Evolutionary conservation across 2,329 filamentous ascomycete genomes (phyloP), one percentile per base, ranked within the genome.

Genomic region (Aspergillus proliferans): DNA sequence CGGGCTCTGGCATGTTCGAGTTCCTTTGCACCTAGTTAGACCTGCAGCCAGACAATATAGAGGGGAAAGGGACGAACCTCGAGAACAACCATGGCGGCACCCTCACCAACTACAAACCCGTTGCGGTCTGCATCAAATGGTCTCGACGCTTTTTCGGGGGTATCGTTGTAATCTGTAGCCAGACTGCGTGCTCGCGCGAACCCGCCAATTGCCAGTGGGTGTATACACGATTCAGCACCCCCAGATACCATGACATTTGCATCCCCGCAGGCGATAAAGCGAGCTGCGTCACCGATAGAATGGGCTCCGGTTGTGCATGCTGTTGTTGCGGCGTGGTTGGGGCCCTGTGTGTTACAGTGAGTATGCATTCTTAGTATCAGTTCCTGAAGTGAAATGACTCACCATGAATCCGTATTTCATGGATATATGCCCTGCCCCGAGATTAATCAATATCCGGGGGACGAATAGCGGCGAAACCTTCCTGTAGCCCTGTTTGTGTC

Each of bases 211-310:
- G 92, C 88, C 40, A 98, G 77, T 8, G 93, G 93, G 64, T 98
- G 92, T 48, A 98, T 92, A 67, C 93, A 98, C 0, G 92, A 90
- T 70, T 98, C 93, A 7, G 92, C 83, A 24, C 92, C 92, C 39
- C 93, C 93, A n/a, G 93, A 90, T 7, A 98, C 73, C 90, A 98
- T 97, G 47, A 97, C 86, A 67, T 95, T 81, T 42, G 92, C 92
- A 65, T 97, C 92, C 6, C 90, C 91, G 62, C 84, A 85, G n/a
- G 86, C 82, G 53, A 98, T 92, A 65, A 96, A 88, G 15, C 92
- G 83, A n/a, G 87, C 85, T 5, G 93, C 93, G 67, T 98, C 93
- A 15, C 92, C 93, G 45, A 98, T 85, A 1, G 91, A 90, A 71
- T 98, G 93, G 1, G 92, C 88, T 9, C 93, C 93, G 0, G 93